These are phyloP conservation scores for Myxozyma melibiosi DNA, from an alignment of 805 yeast species.

Conservation along the genomic window DNA sequence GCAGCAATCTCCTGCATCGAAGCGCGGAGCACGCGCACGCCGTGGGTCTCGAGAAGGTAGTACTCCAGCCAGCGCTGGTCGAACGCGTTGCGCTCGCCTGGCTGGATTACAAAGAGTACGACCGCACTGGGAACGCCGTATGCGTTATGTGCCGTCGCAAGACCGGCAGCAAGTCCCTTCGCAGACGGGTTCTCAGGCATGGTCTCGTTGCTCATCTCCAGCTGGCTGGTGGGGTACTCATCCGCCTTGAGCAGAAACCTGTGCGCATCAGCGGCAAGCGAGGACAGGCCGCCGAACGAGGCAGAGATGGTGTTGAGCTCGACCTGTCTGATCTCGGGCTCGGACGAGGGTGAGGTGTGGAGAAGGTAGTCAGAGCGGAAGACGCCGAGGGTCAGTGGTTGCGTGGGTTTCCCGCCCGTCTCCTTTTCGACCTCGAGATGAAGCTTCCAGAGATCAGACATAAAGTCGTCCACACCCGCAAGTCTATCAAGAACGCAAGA, in stretches of 20 bases:
- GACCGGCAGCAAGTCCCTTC: constrained; percentile 62
- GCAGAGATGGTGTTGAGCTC: constrained; percentile 96
- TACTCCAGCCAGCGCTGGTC: constrained; percentile 89
- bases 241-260: constrained; percentile 44
- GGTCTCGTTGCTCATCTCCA: constrained; percentile 33
- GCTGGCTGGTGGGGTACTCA: neutral
- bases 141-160: constrained; percentile 63
- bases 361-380: constrained; percentile 90
- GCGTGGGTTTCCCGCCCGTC: constrained; percentile 53
- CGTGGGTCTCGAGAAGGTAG: constrained; percentile 57
- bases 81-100: constrained; percentile 81
- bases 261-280: constrained; percentile 79
- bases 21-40: constrained; percentile 64
- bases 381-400: constrained; percentile 74
- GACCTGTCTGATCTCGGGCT: constrained; percentile 72
- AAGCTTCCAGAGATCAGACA: constrained; percentile 72
- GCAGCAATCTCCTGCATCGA: constrained; percentile 61
- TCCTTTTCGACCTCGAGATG: constrained; percentile 51
- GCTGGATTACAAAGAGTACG: constrained; percentile 81
- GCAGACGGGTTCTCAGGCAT: constrained; percentile 73
- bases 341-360: constrained; percentile 49
- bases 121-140: constrained; percentile 48
- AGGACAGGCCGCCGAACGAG: constrained; percentile 88
- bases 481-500: constrained; percentile 44
- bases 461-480: constrained; percentile 69